These are phyloP conservation scores for Bolboschoenus planiculmis DNA, from an alignment of 176 grass and related monocot genomes.

Conservation along the genomic window DNA sequence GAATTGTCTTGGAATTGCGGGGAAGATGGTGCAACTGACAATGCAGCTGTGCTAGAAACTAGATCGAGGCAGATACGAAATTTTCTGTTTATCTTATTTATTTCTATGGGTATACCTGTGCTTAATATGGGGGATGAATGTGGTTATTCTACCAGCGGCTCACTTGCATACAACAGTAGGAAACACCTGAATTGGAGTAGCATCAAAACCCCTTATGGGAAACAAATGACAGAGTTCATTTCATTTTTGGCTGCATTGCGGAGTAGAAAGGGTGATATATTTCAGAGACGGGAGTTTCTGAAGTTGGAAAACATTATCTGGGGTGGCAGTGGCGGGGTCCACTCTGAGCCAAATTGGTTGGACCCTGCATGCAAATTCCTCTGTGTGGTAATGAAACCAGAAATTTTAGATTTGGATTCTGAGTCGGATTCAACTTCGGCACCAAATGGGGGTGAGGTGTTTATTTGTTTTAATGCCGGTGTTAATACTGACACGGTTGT, in stretches of 20 bases:
- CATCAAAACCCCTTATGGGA: constrained; percentile 48
- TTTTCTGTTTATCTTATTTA: constrained; percentile 70
- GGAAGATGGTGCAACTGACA: constrained; percentile 61
- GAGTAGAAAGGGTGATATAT: constrained; percentile 48
- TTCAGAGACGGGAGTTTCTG: constrained; percentile 69
- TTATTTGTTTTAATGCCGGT: constrained; percentile 73
- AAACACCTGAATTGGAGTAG: constrained; percentile 57
- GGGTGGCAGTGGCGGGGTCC: constrained; percentile 43
- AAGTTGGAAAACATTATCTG: constrained; percentile 84
- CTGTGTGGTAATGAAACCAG: constrained; percentile 52
- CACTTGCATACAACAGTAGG: constrained; percentile 51
- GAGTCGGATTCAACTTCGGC: background rate
- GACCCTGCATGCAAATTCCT: constrained; percentile 58
- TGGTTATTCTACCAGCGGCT: constrained; percentile 64
- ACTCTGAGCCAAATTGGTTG: constrained; percentile 59
- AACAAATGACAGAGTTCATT: constrained; percentile 70
- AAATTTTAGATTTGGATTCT: constrained; percentile 26
- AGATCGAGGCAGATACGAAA: constrained; percentile 82
- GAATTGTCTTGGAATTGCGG: constrained; percentile 96
- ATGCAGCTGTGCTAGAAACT: constrained; percentile 52
- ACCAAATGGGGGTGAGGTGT: constrained; percentile 43
- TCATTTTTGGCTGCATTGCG: constrained; percentile 66
- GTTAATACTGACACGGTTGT: constrained; percentile 25
- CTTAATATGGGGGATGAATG: constrained; percentile 93
- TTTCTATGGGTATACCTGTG: constrained; percentile 75